These are phyloP conservation scores for Fusarium xylarioides DNA, from an alignment of 2,329 filamentous ascomycete species.

Conservation along the genomic window DNA sequence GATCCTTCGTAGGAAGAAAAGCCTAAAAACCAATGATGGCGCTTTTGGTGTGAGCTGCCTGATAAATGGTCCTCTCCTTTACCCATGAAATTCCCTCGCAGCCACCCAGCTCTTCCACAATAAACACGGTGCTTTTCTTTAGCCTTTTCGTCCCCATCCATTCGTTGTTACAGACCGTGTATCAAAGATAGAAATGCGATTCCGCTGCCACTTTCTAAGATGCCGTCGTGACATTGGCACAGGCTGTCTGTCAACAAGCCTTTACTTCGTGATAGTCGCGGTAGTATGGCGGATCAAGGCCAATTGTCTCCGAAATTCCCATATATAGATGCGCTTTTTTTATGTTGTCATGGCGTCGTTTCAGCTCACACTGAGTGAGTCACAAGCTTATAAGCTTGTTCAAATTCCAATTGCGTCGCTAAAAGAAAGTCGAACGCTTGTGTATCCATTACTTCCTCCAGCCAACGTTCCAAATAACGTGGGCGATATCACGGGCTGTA, in stretches of 20 bases:
- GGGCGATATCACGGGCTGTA: constrained; percentile 74
- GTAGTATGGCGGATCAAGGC: constrained; percentile 14
- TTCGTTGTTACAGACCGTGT: constrained; percentile 22
- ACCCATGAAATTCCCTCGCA: constrained; percentile 1
- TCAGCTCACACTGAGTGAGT: constrained; percentile 28
- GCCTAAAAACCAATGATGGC: constrained; percentile 19
- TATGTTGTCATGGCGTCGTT: constrained; percentile 30
- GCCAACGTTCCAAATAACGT: constrained; percentile 77
- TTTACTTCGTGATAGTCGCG: constrained; percentile 4
- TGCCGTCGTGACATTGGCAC: background rate
- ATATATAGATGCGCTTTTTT: constrained; percentile 31
- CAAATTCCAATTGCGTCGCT: constrained; percentile 28
- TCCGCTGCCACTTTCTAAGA: constrained; percentile 31
- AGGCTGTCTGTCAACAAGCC: constrained; percentile 1
- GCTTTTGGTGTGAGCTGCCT: constrained; percentile 4
- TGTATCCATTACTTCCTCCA: constrained; percentile 62
- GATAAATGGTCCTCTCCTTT: constrained; percentile 10
- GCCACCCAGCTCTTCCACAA: constrained; percentile 18
- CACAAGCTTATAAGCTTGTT: constrained; percentile 31
- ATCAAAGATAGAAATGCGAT: constrained; percentile 19
- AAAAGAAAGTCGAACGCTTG: constrained; percentile 13
- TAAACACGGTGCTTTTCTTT: constrained; percentile 38
- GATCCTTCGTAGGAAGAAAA: constrained; percentile 21
- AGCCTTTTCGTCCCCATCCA: constrained; percentile 25
- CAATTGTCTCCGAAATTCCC: constrained; percentile 21